Conservation (phyloP, 495 filamentous ascomycete genomes). For the Elasticomyces elasticus region DNA sequence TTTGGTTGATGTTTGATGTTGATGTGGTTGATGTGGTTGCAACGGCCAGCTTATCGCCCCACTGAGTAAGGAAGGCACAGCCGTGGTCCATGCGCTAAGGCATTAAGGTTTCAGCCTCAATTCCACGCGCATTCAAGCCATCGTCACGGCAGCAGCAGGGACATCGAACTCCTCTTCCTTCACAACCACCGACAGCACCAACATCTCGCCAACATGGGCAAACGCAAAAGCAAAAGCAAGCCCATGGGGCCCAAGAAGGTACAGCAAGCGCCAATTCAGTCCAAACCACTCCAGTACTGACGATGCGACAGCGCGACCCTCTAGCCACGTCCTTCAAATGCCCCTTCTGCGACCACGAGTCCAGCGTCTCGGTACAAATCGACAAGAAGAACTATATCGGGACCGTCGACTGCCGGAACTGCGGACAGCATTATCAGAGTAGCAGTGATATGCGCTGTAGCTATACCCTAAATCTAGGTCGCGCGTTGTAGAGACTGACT, state of each 20-base stretch:
- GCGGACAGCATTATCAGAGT: constrained; percentile 86
- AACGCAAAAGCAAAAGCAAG: constrained; percentile 81
- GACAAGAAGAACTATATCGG: constrained; percentile 86
- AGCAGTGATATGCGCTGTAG: constrained; percentile 55
- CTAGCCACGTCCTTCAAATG: constrained; percentile 87
- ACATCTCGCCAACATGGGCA: constrained; percentile 43
- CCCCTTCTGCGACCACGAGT: constrained; percentile 96
- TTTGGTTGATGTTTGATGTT: too few relatives aligned
- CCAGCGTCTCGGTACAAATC: constrained; percentile 73
- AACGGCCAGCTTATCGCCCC: too few relatives aligned
- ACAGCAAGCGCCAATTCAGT: not conserved
- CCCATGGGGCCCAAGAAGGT: constrained; percentile 81
- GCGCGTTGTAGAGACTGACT: not conserved
- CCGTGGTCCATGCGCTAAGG: too few relatives aligned
- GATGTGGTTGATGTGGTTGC: too few relatives aligned
- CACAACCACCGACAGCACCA: not conserved
- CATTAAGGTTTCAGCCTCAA: not conserved
- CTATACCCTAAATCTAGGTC: constrained; percentile 40
- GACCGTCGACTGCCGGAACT: constrained; percentile 77
- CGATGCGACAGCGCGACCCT: constrained; percentile 63
- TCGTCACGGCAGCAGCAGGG: not conserved
- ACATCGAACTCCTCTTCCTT: constrained; percentile 1
- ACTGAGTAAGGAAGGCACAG: too few relatives aligned
- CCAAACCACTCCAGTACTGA: constrained; percentile 1
- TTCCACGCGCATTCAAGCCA: too few relatives aligned